Evolutionary conservation across 2,329 filamentous ascomycete species (phyloP), one percentile per base, ranked within the genome.

Genomic region (Aspergillus costaricaensis): DNA sequence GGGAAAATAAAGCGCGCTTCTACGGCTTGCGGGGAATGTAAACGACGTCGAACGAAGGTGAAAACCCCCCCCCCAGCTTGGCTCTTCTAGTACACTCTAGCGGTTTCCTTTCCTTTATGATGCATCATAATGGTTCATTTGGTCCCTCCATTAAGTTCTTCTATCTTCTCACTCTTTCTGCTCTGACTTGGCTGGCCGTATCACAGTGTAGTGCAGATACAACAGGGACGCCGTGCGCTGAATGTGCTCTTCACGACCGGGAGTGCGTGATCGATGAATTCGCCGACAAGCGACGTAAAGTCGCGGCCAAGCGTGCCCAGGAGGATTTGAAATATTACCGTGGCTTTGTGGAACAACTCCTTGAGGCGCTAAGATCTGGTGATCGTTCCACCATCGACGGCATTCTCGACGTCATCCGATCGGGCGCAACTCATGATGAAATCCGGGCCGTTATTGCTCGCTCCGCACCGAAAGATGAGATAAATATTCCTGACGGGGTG

Each of bases 21-120:
- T 7, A 74, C 71, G 15, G 75, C 75, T 32, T 77, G 75, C 62
- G 67, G 64, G 36, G 74, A 77, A 62, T 77, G 75, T 63, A 72
- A 77, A 62, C 70, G 65, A 57, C 69, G 74, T 55, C 72, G 75
- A 44, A 76, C 73, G 50, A 76, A 72, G 73, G 75, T 77, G 74
- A 47, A 47, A 9, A 6, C 30, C 15, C 17, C 19, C 19, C 19
- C 17, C 19, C 50, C 50, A 15, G 6, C 49, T 19, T 19, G 41
- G 2, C 44, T 52, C 41, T 10, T 14, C 52, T 41, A 23, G 39
- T 53, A 17, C n/a, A 10, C 19, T 51, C 19, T 52, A 9, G 17
- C 21, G 21, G 2, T 48, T 44, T 4, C 19, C 15, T 17, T 25
- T 55, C 12, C 19, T 15, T 48, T 27, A 21, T 55, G 19, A 50